Evolutionary conservation across 345 rosid genomes (phyloP).

Genomic region (Dipteronia dyeriana): DNA sequence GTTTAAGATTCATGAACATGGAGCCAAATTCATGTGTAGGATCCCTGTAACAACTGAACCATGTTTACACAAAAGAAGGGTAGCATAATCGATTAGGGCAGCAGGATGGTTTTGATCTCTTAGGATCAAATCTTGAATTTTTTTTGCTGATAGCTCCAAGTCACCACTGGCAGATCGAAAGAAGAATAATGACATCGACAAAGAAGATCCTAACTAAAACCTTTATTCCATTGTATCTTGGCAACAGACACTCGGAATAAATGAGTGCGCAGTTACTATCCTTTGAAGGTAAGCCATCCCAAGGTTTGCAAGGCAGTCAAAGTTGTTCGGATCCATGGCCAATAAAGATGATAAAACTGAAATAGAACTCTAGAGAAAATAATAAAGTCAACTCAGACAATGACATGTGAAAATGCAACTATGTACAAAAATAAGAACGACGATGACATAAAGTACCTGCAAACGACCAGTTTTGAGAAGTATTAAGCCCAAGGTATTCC

Average conservation of each 20-base stretch:
- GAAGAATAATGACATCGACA: not conserved
- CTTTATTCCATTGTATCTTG: not conserved
- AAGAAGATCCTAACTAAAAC: not conserved
- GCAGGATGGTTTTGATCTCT: constrained; percentile 97
- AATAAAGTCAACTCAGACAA: constrained; percentile 20
- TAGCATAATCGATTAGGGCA: constrained; percentile 81
- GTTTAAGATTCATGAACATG: not conserved
- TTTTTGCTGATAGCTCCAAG: constrained; percentile 78
- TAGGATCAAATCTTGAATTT: constrained; percentile 79
- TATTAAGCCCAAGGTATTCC: constrained; percentile 86
- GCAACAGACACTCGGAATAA: not conserved
- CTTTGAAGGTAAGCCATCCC: constrained; percentile 91
- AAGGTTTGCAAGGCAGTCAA: constrained; percentile 89
- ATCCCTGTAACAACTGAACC: constrained; percentile 83
- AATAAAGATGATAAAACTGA: constrained; percentile 71
- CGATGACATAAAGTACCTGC: constrained; percentile 52
- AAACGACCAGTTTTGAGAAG: constrained; percentile 86
- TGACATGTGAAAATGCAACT: constrained; percentile 18
- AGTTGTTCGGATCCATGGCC: constrained; percentile 65
- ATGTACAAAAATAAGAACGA: not conserved
- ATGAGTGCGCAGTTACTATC: constrained; percentile 22
- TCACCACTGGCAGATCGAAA: constrained; percentile 61
- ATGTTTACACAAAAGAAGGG: constrained; percentile 75
- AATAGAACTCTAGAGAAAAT: constrained; percentile 64
- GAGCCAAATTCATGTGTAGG: constrained; percentile 22